Base-by-base conservation (phyloP, 2,329 filamentous ascomycete species). In the Xylariaceae sp. region DNA sequence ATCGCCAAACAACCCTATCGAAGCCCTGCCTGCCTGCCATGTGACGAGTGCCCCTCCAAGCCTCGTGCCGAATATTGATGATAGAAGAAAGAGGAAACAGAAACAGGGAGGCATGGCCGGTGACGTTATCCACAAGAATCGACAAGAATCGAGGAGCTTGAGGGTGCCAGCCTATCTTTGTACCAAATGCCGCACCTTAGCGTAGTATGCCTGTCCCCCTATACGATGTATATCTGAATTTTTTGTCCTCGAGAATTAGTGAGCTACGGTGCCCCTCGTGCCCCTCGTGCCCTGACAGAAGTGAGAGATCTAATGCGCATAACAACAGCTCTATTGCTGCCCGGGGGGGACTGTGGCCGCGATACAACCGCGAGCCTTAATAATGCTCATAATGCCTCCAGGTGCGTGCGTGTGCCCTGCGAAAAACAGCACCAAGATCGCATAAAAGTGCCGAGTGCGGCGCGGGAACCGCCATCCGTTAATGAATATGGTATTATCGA, bases 1-100 rank as follows among this genome's bases (percentile, higher is more conserved):
- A 67, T 70, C 69, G 68, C 68, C 68, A 65, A 70, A 70, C 68
- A 65, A 68, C 65, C 68, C 64, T 69, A 69, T 70, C 65, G 65
- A 70, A 70, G 64, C 65, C 68, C 67, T 70, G 69, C 66, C 67
- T 67, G 67, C 66, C 23, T 30, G 23, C 23, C 23, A 67, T 71
- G 68, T 69, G 49, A 68, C 69, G 66, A 69, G 64, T 57, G 65
- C 67, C 66, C 69, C 64, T 65, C 63, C 67, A 67, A 67, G 62
- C 65, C 63, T 65, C 61, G 61, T 68, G 65, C 64, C 61, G 62
- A 69, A 68, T 67, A 65, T 30, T 4, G 23, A 30, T 68, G 65
- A 63, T 66, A 66, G 64, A 65, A 68, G 64, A 68, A 69, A 70
- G 61, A 67, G 67, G 63, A 66, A 68, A 61, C 57, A 65, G 62